These are phyloP conservation scores for Psidium guajava DNA, from an alignment of 345 rosid genomes.

Conservation along the genomic window DNA sequence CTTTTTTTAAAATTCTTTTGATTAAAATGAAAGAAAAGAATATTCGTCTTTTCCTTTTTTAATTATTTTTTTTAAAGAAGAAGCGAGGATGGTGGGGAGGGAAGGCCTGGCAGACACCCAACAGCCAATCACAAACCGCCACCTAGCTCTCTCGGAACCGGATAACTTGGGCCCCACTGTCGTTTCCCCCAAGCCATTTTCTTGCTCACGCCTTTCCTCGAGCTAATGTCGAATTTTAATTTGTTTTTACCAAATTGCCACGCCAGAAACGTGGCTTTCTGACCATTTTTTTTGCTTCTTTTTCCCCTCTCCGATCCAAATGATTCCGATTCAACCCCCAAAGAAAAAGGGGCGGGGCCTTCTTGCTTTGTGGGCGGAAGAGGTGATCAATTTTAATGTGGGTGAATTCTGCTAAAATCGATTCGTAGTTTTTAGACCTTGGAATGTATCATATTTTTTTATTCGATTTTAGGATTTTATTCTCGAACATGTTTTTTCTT, in stretches of 20 bases:
- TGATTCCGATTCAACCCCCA: not conserved
- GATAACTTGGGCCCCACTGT: not conserved
- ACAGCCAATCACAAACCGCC: constrained; percentile 3
- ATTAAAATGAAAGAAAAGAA: not conserved
- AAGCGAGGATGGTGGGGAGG: not conserved
- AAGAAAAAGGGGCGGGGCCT: not conserved
- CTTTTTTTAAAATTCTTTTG: not conserved
- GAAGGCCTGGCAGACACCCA: not conserved
- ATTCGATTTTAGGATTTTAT: too few relatives aligned
- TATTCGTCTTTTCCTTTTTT: not conserved
- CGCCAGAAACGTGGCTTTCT: not conserved
- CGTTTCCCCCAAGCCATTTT: too few relatives aligned
- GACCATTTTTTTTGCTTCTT: not conserved
- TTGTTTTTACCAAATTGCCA: not conserved
- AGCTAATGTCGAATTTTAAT: not conserved
- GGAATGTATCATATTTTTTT: too few relatives aligned
- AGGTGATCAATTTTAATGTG: too few relatives aligned
- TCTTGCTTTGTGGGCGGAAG: not conserved
- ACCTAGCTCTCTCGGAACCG: not conserved
- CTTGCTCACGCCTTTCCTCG: not conserved
- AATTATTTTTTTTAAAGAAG: not conserved
- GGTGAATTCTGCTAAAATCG: too few relatives aligned
- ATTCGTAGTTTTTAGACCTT: too few relatives aligned
- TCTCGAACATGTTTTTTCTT: too few relatives aligned
- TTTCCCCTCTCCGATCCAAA: not conserved